Evolutionary conservation across 1,284 basidiomycete species (phyloP), one percentile per base, ranked within the genome.

Genomic region (Papiliotrema fonsecae): DNA sequence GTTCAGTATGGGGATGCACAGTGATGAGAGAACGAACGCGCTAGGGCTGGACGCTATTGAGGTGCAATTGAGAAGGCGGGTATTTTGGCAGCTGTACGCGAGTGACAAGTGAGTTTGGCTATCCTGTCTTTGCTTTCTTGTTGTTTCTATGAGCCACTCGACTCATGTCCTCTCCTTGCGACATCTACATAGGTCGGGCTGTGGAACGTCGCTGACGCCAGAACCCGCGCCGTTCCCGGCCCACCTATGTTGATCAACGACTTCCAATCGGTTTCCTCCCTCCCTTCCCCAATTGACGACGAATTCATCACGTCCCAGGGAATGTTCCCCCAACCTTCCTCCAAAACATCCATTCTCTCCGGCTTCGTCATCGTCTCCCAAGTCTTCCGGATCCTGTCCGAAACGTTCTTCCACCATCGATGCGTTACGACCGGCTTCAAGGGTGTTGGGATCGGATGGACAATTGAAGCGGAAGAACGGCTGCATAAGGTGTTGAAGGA

Each of bases 251-350:
- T 72, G 14, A 62, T 74, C 54, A 71, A 70, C 61, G 70, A 73
- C 49, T 72, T 70, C 42, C 70, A 74, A 61, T 69, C 70, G 28
- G 58, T 69, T 1, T 67, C 64, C 39, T 65, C 64, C 2, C 60
- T 67, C 25, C 72, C 72, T 14, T 65, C 66, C 44, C 61, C 63
- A 1, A 59, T 64, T 28, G 71, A 74, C 49, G 72, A 74, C 57
- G 70, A 74, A 19, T 68, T 69, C 43, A 71, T 74, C 42, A 74
- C 70, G 1, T 63, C 69, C 9, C 69, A 70, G 57, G 72, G 72
- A 24, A 66, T 66, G 52, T 70, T 73, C 55, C 60, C 69, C 5
- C 72, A 74, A 44, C 70, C 71, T 1, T 32, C 63, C 0, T 48
- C 50, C 5, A 52, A 58, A 22, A 60, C 69, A 6, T 70, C 68